Evolutionary conservation across 257 asterid genomes (phyloP).

Genomic region (Ehretia macrophylla): DNA sequence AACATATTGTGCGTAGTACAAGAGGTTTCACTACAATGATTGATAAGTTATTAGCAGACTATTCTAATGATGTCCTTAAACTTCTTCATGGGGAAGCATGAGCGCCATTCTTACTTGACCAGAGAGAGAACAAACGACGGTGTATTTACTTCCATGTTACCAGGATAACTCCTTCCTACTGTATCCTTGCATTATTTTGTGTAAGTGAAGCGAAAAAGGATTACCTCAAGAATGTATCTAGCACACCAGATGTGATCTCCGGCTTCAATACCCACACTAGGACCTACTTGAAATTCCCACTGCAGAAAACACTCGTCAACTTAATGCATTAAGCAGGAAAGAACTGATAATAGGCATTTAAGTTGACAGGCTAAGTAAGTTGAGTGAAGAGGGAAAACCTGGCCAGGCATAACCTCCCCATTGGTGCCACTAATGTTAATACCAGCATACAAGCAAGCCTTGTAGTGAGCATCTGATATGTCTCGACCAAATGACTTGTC

Average conservation of each 20-base stretch:
- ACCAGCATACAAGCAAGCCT: slow-evolving; percentile 98
- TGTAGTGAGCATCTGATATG: slow-evolving; percentile 95
- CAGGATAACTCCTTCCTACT: not conserved
- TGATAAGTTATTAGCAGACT: no score
- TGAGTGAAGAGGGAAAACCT: slow-evolving; percentile 43
- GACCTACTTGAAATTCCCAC: slow-evolving; percentile 99
- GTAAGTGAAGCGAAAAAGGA: not conserved
- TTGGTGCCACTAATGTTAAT: slow-evolving; percentile 94
- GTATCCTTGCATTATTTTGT: not conserved
- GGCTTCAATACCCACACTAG: slow-evolving; percentile 93
- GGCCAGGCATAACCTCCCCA: slow-evolving; percentile 99
- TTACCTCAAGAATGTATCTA: slow-evolving; percentile 94
- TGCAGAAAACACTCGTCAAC: slow-evolving; percentile 27
- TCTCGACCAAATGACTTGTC: slow-evolving; percentile 96
- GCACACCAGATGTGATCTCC: slow-evolving; percentile 98
- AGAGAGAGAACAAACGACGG: no score
- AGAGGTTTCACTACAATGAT: no score
- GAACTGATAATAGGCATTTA: not conserved
- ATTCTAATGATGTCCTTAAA: no score
- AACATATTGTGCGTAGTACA: not conserved
- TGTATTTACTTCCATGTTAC: no score
- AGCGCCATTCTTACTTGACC: no score
- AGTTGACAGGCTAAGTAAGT: not conserved
- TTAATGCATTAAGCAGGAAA: slow-evolving; percentile 4
- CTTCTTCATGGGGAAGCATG: no score